Evolutionary conservation across 2,329 filamentous ascomycete genomes (phyloP), one percentile per base, ranked within the genome.

Genomic region (Aspergillus puulaauensis): DNA sequence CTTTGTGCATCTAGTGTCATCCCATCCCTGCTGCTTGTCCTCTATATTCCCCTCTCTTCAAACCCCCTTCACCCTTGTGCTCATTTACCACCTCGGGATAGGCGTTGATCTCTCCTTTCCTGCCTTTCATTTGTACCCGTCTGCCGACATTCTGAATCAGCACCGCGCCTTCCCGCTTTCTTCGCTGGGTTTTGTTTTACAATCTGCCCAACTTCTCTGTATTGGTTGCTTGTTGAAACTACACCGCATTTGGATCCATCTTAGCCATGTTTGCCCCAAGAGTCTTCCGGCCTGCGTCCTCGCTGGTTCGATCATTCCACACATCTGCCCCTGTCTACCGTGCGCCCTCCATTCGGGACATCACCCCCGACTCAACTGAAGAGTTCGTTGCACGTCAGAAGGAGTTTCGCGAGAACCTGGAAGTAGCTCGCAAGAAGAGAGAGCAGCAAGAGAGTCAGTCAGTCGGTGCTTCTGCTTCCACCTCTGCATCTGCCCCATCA

Each of bases 371-470:
- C 62, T 85, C 86, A 61, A 87, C 90, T 64, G 82, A 87, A 53
- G 81, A 83, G 56, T 99, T 98, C 83, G 91, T 90, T 73, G 79
- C 83, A 69, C 91, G 89, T 76, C 93, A 96, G 80, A 89, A 88
- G 76, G 83, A 87, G 70, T 98, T 97, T 79, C 90, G 95, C 73
- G 87, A 93, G 76, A 86, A 90, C 74, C 80, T 96, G 69, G 84
- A 87, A 68, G 84, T 88, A 77, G 87, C 86, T 73, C 87, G 90
- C 77, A 90, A 88, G 80, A 82, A 81, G 76, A 90, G 90, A 79
- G 86, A 89, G 77, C 81, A 86, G 81, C 88, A 90, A 87, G 90
- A 92, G 83, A 93, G 92, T 96, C 78, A 85, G 86, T 88, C 74
- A 71, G 72, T 77, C 75, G 75, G 79, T 73, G 71, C 75, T 70